phyloP scores from a whole-genome alignment of 2,329 filamentous ascomycete species.

The Calycina marina region DNA sequence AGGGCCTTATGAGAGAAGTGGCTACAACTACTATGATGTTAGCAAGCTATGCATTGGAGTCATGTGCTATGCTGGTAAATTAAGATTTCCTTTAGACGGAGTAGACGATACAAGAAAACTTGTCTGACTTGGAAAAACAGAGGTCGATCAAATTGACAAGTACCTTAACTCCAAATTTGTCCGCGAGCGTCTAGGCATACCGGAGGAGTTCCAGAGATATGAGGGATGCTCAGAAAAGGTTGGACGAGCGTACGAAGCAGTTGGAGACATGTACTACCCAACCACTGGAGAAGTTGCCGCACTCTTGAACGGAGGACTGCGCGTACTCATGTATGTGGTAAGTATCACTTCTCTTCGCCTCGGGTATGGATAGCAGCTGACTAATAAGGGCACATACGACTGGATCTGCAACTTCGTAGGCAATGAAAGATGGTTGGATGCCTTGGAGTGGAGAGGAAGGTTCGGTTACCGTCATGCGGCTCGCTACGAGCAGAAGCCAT shows the following conservation, averaged over 20 bases:
- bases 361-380: not conserved
- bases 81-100: constrained; percentile 13
- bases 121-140: too few species aligned
- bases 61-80: constrained; percentile 14
- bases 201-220: constrained; percentile 8
- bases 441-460: constrained; percentile 11
- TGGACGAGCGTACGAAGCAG: constrained; percentile 9
- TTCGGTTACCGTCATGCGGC: constrained; percentile 12
- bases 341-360: not conserved
- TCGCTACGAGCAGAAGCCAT: constrained; percentile 11
- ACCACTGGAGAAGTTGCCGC: constrained; percentile 8
- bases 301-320: constrained; percentile 11
- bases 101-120: too few species aligned
- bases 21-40: constrained; percentile 11
- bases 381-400: constrained; percentile 9
- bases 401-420: constrained; percentile 16
- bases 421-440: constrained; percentile 11
- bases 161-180: constrained; percentile 10
- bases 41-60: constrained; percentile 13
- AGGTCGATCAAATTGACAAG: too few species aligned
- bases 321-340: constrained; percentile 12
- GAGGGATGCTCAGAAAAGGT: constrained; percentile 11
- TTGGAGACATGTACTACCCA: constrained; percentile 11
- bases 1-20: constrained; percentile 9
- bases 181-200: constrained; percentile 9